phyloP scores from a whole-genome alignment of 1,284 basidiomycete genomes.

The Microbotryomycetes sp. region DNA sequence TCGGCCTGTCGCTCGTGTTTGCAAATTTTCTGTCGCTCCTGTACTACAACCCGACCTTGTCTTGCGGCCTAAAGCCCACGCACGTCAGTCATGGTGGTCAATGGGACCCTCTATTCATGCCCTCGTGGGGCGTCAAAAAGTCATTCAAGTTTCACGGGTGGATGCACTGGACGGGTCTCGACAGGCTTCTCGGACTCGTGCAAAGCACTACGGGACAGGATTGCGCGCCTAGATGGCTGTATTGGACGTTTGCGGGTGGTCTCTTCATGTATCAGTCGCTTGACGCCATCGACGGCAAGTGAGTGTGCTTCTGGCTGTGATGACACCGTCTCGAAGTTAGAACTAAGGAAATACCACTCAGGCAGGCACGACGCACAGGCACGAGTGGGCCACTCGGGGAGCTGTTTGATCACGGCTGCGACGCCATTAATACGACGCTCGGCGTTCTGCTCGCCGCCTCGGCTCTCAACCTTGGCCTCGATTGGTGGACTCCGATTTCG shows the following conservation, averaged over 20 bases:
- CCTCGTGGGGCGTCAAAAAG: background rate
- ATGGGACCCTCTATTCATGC: conserved; percentile 36
- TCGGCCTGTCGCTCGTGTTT: conserved; percentile 70
- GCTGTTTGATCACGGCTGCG: conserved; percentile 88
- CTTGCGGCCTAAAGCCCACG: conserved; percentile 34
- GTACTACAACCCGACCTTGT: conserved; percentile 60
- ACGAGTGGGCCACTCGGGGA: conserved; percentile 91
- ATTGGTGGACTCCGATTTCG: conserved; percentile 86
- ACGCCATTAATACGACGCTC: conserved; percentile 76
- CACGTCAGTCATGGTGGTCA: conserved; percentile 32
- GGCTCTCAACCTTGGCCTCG: conserved; percentile 81
- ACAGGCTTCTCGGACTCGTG: background rate
- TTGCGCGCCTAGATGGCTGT: conserved; percentile 72
- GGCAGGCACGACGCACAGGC: conserved; percentile 82
- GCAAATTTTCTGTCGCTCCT: conserved; percentile 77
- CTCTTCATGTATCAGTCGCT: conserved; percentile 88
- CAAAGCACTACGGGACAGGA: background rate
- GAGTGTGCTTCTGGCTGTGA: background rate
- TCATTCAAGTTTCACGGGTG: background rate
- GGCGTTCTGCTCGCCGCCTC: conserved; percentile 74
- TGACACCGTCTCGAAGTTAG: conserved; percentile 39
- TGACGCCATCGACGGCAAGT: conserved; percentile 68
- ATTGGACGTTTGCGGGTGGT: conserved; percentile 76
- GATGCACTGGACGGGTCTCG: background rate
- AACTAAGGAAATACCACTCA: conserved; percentile 51